Conservation (phyloP, 805 yeast genomes). For the Lipomyces spencermartinsiae region DNA sequence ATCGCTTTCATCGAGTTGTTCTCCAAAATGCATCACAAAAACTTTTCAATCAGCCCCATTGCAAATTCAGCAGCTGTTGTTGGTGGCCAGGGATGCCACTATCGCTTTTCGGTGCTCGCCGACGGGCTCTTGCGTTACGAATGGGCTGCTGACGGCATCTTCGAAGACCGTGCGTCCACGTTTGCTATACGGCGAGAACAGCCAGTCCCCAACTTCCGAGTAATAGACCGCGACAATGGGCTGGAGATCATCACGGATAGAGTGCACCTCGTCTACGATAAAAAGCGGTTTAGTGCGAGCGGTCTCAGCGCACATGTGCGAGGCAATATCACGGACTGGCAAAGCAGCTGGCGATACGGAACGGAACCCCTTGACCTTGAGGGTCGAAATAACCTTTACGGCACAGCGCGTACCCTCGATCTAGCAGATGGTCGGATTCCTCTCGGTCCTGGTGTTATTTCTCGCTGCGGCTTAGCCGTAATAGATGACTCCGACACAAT, state of each 20-base stretch:
- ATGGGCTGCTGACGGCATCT: constrained; percentile 10
- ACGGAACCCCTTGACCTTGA: neutral
- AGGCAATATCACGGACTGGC: constrained; percentile 6
- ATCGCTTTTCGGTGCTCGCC: constrained; percentile 7
- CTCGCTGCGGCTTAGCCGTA: constrained; percentile 9
- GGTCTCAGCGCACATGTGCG: constrained; percentile 6
- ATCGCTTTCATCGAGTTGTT: neutral
- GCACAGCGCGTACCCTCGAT: constrained; percentile 8
- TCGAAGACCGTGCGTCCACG: constrained; percentile 6
- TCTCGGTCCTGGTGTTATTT: constrained; percentile 6
- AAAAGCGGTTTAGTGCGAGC: constrained; percentile 1
- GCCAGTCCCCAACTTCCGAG: constrained; percentile 8
- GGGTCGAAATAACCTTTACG: neutral
- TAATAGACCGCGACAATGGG: neutral
- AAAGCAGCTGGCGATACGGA: constrained; percentile 1
- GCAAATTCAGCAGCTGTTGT: constrained; percentile 10
- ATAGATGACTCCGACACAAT: constrained; percentile 6
- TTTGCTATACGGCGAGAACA: constrained; percentile 9
- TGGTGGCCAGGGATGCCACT: constrained; percentile 9
- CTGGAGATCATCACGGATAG: constrained; percentile 9
- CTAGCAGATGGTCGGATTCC: constrained; percentile 9
- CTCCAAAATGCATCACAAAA: neutral
- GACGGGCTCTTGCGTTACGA: constrained; percentile 6
- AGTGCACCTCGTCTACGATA: constrained; percentile 6
- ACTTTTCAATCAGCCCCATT: constrained; percentile 2